Evolutionary conservation across 1,139 yeast species (phyloP), one percentile per base, ranked within the genome.

Genomic region (Taphrina deformans): DNA sequence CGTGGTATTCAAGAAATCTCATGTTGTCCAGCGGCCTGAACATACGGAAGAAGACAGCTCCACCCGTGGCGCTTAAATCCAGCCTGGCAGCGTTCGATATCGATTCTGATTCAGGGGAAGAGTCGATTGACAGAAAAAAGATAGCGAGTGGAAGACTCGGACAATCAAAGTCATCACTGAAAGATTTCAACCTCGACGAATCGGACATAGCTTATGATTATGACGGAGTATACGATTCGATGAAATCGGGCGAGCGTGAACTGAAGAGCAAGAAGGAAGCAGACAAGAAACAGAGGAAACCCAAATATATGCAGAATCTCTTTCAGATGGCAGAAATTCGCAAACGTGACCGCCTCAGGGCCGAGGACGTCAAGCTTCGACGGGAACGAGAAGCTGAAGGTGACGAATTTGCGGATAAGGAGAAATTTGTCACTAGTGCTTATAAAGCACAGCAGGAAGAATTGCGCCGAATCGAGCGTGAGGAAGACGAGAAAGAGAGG

Each of bases 351-450:
- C 73, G 76, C 41, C 65, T 76, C 27, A 70, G 75, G 7, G 76
- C 81, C 0, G 71, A 72, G 48, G 80, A 75, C 26, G 65, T 72
- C 14, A 72, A 72, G 56, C 66, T 72, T 0, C 73, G 71, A 29
- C 70, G 69, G 29, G 78, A 76, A 62, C 67, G 78, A 16, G 77
- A 74, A 27, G 78, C 75, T 61, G 73, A 71, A 46, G 75, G 75
- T 0, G 80, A 79, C 44, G 74, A 74, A 60, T 76, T 71, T 63
- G 75, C 74, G 6, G 80, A 74, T 29, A 79, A 77, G 67, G 83
- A 80, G 59, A 75, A 71, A 55, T 80, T 81, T 71, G 79, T 80
- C 3, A 79, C 84, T 0, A 67, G 75, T 0, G 79, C 80, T 0
- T 82, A 81, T 68, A 75, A 77, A 67, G 70, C 73, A 50, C 77